Base-by-base conservation (phyloP, 371 early-diverging fungal species). In the Dichotomocladium elegans region DNA sequence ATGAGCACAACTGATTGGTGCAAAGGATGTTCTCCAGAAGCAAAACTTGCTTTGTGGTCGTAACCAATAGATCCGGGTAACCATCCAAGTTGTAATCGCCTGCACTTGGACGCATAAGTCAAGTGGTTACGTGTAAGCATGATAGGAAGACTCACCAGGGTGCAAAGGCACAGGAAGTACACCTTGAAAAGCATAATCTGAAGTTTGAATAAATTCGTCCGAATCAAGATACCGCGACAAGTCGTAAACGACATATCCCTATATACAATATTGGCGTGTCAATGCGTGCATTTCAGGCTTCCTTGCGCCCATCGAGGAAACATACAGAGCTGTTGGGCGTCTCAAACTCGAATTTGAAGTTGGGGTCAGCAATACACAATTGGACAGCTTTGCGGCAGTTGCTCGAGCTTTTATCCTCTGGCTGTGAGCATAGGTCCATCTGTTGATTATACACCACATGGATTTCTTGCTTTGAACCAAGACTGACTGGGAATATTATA, bases 31-130 rank as follows among this genome's bases (percentile, higher is more conserved):
- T 88, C 42, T 79, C 71, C 8, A 89, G 57, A 1, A 93, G 57
- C 1, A 83, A 57, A 0, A 82, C 79, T 15, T 70, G 56, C 12
- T 72, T 58, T 26, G 40, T 66, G 6, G 72, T 72, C 3, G 86
- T 80, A 1, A 94, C 75, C 21, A 95, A 55, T 5, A 84, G 46
- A 68, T 96, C 97, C 0, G 96, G 94, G 63, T 90, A 94, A 8
- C 96, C 95, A 67, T 96, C 97, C 54, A 90, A 68, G 55, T 95
- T 89, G 47, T 85, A 87, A 55, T 96, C 97, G 12, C 92, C 94
- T 51, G 65, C n/a, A n/a, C n/a, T n/a, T n/a, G n/a, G n/a, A n/a
- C n/a, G n/a, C n/a, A n/a, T n/a, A n/a, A n/a, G n/a, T n/a, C n/a
- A n/a, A n/a, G n/a, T n/a, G n/a, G n/a, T n/a, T n/a, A n/a, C n/a